phyloP scores from a whole-genome alignment of 2,329 filamentous ascomycete genomes.

The Paecilomyces fulvus region DNA sequence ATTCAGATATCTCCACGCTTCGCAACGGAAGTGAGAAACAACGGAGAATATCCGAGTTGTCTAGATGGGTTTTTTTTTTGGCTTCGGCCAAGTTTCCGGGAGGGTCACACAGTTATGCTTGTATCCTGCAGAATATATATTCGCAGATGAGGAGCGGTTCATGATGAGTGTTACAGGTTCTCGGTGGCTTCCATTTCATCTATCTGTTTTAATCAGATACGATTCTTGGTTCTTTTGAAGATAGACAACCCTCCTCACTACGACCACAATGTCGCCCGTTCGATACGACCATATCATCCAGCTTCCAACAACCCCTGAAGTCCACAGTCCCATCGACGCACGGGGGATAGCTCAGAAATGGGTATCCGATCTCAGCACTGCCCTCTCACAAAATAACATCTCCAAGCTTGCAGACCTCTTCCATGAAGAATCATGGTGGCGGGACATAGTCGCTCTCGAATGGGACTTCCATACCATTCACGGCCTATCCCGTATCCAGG shows the following conservation, averaged over 20 bases:
- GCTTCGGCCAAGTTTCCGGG: not conserved
- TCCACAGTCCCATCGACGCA: slow-evolving; percentile 12
- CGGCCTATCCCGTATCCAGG: slow-evolving; percentile 20
- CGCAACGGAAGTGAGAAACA: not conserved
- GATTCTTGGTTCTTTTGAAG: not conserved
- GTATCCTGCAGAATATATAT: not conserved
- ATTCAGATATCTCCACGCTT: not conserved
- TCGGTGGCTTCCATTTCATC: not conserved
- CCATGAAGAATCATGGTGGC: slow-evolving; percentile 33
- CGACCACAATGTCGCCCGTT: not conserved
- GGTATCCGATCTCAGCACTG: slow-evolving; percentile 18
- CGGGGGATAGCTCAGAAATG: slow-evolving; percentile 23
- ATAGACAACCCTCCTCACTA: not conserved
- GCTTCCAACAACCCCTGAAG: slow-evolving; percentile 18
- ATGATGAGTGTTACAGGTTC: not conserved
- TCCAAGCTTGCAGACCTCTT: slow-evolving; percentile 19
- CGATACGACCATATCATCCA: slow-evolving; percentile 20
- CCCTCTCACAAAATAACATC: slow-evolving; percentile 11
- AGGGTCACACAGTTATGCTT: not conserved
- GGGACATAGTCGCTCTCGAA: slow-evolving; percentile 31
- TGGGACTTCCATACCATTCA: slow-evolving; percentile 33
- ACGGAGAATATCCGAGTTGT: not conserved
- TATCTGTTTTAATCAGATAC: not conserved
- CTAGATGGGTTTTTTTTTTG: not conserved
- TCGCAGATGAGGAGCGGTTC: not conserved